A percentile compares a stretch with the other conserved stretches of the same genome.
These are phyloP conservation scores for Candida coquimbonensis DNA, from an alignment of 805 yeast genomes.

Conservation along the genomic window DNA sequence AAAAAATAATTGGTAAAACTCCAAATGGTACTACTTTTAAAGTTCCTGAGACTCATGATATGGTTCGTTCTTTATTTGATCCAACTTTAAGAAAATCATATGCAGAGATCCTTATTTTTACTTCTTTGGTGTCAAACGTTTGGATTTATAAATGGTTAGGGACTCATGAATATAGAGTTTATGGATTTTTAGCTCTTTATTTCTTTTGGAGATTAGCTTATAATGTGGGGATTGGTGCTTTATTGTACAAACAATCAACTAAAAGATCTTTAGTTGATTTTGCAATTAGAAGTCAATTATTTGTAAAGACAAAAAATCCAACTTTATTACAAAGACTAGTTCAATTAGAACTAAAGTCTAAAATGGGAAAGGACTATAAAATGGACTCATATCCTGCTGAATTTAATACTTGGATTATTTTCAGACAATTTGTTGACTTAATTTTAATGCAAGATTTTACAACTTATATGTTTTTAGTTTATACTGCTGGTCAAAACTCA, in stretches of 20 bases:
- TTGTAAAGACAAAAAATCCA: constrained; percentile 29
- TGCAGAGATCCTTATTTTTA: constrained; percentile 54
- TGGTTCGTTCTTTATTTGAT: constrained; percentile 76
- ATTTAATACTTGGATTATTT: constrained; percentile 76
- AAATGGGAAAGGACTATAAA: constrained; percentile 32
- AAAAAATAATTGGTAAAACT: constrained; percentile 14
- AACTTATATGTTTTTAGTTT: constrained; percentile 61
- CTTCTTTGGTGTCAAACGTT: constrained; percentile 31
- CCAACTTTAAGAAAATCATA: constrained; percentile 65
- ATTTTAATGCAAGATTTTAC: constrained; percentile 81
- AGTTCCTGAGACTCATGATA: constrained; percentile 61
- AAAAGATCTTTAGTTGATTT: constrained; percentile 44
- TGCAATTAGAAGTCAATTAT: constrained; percentile 41
- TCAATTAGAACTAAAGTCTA: constrained; percentile 38
- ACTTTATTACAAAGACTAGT: constrained; percentile 34
- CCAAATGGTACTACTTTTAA: constrained; percentile 26
- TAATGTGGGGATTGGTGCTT: constrained; percentile 72
- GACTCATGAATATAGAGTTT: constrained; percentile 12
- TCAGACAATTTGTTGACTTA: constrained; percentile 73
- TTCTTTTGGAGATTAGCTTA: constrained; percentile 70
- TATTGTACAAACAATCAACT: constrained; percentile 61
- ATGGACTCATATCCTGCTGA: constrained; percentile 53
- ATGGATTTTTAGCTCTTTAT: constrained; percentile 45
- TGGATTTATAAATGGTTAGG: constrained; percentile 25
- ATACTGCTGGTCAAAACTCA: constrained; percentile 21